phyloP scores from a whole-genome alignment of 2,329 filamentous ascomycete genomes.

The Teratosphaeria gauchensis region DNA sequence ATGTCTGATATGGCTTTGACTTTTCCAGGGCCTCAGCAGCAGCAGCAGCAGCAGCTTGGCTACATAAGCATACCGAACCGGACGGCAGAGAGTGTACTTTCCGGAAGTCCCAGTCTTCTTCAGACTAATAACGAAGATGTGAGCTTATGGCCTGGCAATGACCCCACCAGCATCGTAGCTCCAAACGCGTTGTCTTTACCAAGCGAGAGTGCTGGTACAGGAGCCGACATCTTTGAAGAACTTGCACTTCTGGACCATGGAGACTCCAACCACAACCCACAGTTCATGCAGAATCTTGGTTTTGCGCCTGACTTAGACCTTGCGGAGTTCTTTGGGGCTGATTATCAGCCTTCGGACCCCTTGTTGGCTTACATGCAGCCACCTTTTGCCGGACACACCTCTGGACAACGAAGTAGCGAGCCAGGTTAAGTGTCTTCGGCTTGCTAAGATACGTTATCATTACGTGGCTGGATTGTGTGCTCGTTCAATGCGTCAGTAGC shows the following conservation, averaged over 20 bases:
- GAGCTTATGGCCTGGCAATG: background rate
- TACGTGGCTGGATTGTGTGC: no score
- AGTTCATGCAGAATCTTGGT: conserved; percentile 59
- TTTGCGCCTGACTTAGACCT: conserved; percentile 54
- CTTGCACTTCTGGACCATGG: conserved; percentile 47
- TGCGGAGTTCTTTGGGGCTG: conserved; percentile 39
- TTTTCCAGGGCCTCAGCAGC: conserved; percentile 2
- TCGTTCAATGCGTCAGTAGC: no score
- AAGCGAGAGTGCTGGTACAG: background rate
- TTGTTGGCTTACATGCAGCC: conserved; percentile 17
- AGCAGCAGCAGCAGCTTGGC: conserved; percentile 10
- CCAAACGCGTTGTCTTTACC: background rate
- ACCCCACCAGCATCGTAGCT: background rate
- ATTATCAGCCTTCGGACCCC: conserved; percentile 34
- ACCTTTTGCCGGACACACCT: background rate
- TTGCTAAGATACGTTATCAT: background rate
- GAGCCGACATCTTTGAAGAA: conserved; percentile 41
- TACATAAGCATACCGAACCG: conserved; percentile 17
- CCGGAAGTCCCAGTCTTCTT: conserved; percentile 2
- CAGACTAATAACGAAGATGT: background rate
- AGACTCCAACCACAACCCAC: conserved; percentile 47
- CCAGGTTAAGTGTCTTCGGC: background rate
- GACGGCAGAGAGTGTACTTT: conserved; percentile 4
- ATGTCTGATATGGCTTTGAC: background rate
- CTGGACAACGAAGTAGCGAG: background rate